Base-by-base conservation (phyloP, 441 rosid genomes). In the Adansonia madagascariensis region DNA sequence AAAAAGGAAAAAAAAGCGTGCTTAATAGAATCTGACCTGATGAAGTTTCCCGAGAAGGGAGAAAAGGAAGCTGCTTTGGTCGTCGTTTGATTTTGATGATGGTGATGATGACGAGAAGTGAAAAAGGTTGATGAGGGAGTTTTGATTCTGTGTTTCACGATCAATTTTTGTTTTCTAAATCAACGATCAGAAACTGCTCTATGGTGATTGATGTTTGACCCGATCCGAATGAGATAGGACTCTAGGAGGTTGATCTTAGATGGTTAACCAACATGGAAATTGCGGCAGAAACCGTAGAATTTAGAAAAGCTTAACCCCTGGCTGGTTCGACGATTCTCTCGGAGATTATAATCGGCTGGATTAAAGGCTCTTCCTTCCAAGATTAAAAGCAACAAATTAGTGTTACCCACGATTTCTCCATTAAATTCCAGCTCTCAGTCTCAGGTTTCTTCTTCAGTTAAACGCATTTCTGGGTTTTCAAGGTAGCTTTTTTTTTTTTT, bases 361-460 rank as follows among this genome's bases (percentile, higher is more conserved):
- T 73, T 83, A 14, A 75, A 73, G 53, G 70, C 76, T 53, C 22
- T 85, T 1, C 68, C 85, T 17, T 27, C 75, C 35, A 83, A 82
- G 80, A 68, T 77, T 35, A 77, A 79, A 67, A 66, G 57, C 22
- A 63, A 12, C 59, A 79, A 74, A 52, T 69, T 82, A 1, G 47
- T 56, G 12, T 56, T 47, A 57, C 73, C 84, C 60, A 27, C 83
- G 6, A 57, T 72, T 20, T 72, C 61, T 73, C 75, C 74, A 8
- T 49, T 82, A 67, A 81, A 83, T 31, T 46, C 81, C 15, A 68
- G 12, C 20, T 77, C 80, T 56, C 79, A 43, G 43, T 57, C 80
- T 52, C 80, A 75, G 46, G 70, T 65, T 44, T 72, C 85, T 35
- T 56, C 85, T 53, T 77, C 86, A n/a, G 70, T 78, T 64, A 80